These are phyloP conservation scores for Suillus subalutaceus DNA, from an alignment of 768 basidiomycete genomes.

Conservation along the genomic window DNA sequence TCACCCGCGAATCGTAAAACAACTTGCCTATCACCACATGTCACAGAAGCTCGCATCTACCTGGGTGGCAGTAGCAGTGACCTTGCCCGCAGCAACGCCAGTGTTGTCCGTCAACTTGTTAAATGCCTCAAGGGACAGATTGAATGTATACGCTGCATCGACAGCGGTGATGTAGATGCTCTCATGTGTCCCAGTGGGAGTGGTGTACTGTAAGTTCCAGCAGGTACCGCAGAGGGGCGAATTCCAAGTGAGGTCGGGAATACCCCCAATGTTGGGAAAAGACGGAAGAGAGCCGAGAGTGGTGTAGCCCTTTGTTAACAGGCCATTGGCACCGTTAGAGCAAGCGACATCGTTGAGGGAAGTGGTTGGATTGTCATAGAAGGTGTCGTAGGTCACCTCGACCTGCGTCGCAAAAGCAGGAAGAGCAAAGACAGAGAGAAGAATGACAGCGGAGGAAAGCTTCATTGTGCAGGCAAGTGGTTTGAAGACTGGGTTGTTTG, in stretches of 20 bases:
- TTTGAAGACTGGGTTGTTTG: background rate
- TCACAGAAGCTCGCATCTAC: slow-evolving; percentile 52
- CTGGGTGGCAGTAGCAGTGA: slow-evolving; percentile 48
- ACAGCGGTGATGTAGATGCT: slow-evolving; percentile 54
- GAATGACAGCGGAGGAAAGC: slow-evolving; percentile 14
- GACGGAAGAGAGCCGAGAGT: slow-evolving; percentile 36
- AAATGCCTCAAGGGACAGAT: slow-evolving; percentile 39
- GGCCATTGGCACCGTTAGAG: slow-evolving; percentile 37
- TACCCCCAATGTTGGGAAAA: slow-evolving; percentile 37
- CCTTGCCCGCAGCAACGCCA: slow-evolving; percentile 46
- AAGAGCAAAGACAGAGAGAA: slow-evolving; percentile 22
- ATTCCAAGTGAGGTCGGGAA: slow-evolving; percentile 39
- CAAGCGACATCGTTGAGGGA: slow-evolving; percentile 35
- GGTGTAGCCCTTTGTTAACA: slow-evolving; percentile 33
- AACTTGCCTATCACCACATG: slow-evolving; percentile 31
- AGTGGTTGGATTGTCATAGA: slow-evolving; percentile 33
- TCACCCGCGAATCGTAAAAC: background rate
- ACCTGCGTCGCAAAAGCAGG: slow-evolving; percentile 18
- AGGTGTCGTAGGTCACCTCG: slow-evolving; percentile 35
- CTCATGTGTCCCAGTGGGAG: slow-evolving; percentile 31
- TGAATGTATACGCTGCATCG: slow-evolving; percentile 49
- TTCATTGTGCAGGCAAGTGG: slow-evolving; percentile 42
- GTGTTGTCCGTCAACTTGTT: slow-evolving; percentile 40
- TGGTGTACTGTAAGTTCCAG: slow-evolving; percentile 56
- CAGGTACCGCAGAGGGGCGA: slow-evolving; percentile 61